Conservation (phyloP, 2,329 filamentous ascomycete genomes). For the Mycogone perniciosa region DNA sequence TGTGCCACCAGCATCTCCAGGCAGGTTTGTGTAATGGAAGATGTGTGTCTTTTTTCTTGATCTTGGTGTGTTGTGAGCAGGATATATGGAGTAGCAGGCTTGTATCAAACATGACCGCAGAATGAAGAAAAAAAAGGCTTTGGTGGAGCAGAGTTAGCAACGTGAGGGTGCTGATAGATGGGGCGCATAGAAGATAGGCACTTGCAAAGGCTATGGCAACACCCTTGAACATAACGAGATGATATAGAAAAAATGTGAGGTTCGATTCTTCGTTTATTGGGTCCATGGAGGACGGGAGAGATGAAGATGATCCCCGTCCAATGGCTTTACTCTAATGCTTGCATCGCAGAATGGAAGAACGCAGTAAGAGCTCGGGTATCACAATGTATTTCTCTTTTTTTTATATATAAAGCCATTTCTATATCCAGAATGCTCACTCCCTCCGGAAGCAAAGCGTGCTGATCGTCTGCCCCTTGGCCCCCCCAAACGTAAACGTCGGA, state of each 20-base stretch:
- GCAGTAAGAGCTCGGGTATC: not conserved
- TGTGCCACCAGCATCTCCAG: not conserved
- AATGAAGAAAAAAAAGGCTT: too few relatives aligned
- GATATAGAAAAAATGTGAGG: too few relatives aligned
- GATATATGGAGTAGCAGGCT: not conserved
- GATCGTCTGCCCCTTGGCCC: constrained; percentile 80
- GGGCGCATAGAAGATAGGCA: too few relatives aligned
- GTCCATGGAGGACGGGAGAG: too few relatives aligned
- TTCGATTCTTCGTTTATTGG: too few relatives aligned
- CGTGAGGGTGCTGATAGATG: not conserved
- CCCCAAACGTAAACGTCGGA: constrained; percentile 82
- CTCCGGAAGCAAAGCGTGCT: constrained; percentile 70
- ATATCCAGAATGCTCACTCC: not conserved
- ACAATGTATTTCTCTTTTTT: not conserved
- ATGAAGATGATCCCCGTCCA: too few relatives aligned
- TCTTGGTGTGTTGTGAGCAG: not conserved
- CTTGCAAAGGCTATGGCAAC: too few relatives aligned
- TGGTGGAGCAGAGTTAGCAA: not conserved
- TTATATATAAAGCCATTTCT: not conserved
- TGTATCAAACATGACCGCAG: not conserved
- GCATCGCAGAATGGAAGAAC: too few relatives aligned
- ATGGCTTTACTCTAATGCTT: too few relatives aligned
- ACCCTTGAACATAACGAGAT: too few relatives aligned
- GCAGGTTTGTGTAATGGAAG: too few relatives aligned
- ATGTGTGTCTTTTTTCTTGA: not conserved